Evolutionary conservation across 2,329 filamentous ascomycete genomes (phyloP).

Genomic region (Hypoxylon sp.): DNA sequence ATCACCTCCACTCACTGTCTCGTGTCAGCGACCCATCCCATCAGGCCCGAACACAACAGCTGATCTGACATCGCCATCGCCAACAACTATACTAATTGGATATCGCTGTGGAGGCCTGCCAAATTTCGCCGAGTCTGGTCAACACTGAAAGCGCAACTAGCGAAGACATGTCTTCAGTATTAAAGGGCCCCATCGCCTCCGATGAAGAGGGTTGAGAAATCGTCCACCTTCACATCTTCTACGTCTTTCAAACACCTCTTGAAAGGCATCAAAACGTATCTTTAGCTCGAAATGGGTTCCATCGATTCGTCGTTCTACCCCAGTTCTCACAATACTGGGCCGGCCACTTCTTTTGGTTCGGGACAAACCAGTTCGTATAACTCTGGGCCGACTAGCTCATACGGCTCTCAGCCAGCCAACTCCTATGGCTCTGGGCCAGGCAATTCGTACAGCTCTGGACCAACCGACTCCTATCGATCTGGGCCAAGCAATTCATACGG

Average conservation of each 20-base stretch:
- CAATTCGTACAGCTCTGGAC: background rate
- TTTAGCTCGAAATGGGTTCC: constrained; percentile 60
- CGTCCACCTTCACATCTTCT: constrained; percentile 21
- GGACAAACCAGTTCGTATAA: background rate
- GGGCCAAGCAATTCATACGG: background rate
- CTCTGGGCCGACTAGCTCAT: too few species aligned
- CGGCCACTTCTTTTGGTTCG: constrained; percentile 30
- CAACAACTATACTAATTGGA: constrained; percentile 20
- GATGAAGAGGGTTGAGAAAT: constrained; percentile 13
- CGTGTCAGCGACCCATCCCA: constrained; percentile 23
- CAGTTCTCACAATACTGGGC: constrained; percentile 55
- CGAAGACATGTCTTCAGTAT: constrained; percentile 11
- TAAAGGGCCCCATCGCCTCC: constrained; percentile 20
- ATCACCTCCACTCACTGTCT: constrained; percentile 24
- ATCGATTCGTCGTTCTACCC: constrained; percentile 56
- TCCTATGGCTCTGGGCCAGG: background rate
- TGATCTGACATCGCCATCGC: constrained; percentile 28
- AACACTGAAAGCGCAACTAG: constrained; percentile 11
- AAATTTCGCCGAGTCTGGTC: constrained; percentile 7
- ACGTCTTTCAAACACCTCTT: background rate
- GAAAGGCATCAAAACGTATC: background rate
- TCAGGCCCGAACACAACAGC: constrained; percentile 27
- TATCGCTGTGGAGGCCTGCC: constrained; percentile 16
- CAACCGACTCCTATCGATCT: background rate
- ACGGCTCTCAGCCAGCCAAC: background rate